Percentiles rank a stretch among this genome's conserved stretches.
Evolutionary conservation across 2,329 filamentous ascomycete genomes (phyloP).

Genomic region (Didymella sp.): DNA sequence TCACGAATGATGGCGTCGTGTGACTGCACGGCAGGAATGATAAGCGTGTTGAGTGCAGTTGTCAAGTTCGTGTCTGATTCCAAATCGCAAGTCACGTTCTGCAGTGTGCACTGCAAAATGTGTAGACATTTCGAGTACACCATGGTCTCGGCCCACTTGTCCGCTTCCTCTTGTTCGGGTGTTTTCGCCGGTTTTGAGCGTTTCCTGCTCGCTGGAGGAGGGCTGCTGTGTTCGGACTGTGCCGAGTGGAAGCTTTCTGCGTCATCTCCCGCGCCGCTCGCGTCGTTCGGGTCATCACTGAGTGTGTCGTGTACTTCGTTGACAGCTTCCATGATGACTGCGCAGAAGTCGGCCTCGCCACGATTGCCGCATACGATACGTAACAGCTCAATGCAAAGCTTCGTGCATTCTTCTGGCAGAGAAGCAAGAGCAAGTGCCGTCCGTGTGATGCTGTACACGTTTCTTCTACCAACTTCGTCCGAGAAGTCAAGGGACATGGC

Average conservation of each 20-base stretch:
- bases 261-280: constrained; percentile 51
- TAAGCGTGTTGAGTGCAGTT: constrained; percentile 96
- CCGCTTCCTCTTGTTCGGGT: constrained; percentile 62
- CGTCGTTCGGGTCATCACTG: constrained; percentile 65
- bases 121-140: constrained; percentile 98
- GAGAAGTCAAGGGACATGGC: constrained; percentile 92
- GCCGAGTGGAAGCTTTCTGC: constrained; percentile 89
- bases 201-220: constrained; percentile 57
- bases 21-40: constrained; percentile 92
- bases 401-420: constrained; percentile 90
- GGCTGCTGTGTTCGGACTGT: constrained; percentile 77
- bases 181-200: constrained; percentile 42
- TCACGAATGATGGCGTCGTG: constrained; percentile 93
- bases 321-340: constrained; percentile 87
- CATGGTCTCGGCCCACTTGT: constrained; percentile 86
- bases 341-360: constrained; percentile 83
- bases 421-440: constrained; percentile 85
- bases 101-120: constrained; percentile 96
- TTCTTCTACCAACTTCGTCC: constrained; percentile 92
- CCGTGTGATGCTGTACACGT: constrained; percentile 92
- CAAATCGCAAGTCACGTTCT: constrained; percentile 86
- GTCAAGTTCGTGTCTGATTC: constrained; percentile 92
- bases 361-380: constrained; percentile 82
- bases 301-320: constrained; percentile 97
- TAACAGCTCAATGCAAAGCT: constrained; percentile 81